phyloP scores from a whole-genome alignment of 179 eudicot species.

The Patellifolia procumbens region DNA sequence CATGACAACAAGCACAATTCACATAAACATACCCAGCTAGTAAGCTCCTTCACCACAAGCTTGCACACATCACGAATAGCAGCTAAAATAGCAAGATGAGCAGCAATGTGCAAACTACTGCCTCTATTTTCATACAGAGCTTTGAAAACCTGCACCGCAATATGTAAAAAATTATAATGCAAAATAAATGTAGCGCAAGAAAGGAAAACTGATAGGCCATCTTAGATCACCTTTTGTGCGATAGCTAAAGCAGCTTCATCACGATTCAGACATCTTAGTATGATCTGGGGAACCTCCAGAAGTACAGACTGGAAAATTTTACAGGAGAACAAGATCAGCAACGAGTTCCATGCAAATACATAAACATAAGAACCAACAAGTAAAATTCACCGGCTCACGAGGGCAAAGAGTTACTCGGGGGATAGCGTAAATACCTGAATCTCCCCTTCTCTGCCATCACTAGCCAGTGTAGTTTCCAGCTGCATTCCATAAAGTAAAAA shows the following conservation, averaged over 20 bases:
- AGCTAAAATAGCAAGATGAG: conserved; percentile 79
- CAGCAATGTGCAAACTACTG: conserved; percentile 58
- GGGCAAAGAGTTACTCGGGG: not conserved
- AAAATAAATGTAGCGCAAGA: not conserved
- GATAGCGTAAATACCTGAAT: conserved; percentile 57
- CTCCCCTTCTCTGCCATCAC: conserved; percentile 68
- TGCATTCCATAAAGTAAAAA: conserved; percentile 31
- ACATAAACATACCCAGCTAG: conserved; percentile 82
- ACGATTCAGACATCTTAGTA: conserved; percentile 73
- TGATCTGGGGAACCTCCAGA: conserved; percentile 75
- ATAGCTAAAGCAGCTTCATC: conserved; percentile 95
- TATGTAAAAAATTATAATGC: not conserved
- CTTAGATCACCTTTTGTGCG: conserved; percentile 73
- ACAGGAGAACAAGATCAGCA: conserved; percentile 7
- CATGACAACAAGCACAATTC: conserved; percentile 5
- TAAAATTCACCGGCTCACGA: not conserved
- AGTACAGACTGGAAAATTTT: conserved; percentile 52
- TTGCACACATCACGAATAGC: conserved; percentile 94
- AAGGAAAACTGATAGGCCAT: not conserved
- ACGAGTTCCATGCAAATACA: not conserved
- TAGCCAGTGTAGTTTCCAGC: conserved; percentile 66
- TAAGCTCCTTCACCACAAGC: conserved; percentile 84
- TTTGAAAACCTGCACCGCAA: conserved; percentile 63
- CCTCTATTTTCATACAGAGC: conserved; percentile 83
- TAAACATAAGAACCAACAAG: not conserved